phyloP scores from a whole-genome alignment of 2,329 filamentous ascomycete genomes.

The Aspergillus ruber region DNA sequence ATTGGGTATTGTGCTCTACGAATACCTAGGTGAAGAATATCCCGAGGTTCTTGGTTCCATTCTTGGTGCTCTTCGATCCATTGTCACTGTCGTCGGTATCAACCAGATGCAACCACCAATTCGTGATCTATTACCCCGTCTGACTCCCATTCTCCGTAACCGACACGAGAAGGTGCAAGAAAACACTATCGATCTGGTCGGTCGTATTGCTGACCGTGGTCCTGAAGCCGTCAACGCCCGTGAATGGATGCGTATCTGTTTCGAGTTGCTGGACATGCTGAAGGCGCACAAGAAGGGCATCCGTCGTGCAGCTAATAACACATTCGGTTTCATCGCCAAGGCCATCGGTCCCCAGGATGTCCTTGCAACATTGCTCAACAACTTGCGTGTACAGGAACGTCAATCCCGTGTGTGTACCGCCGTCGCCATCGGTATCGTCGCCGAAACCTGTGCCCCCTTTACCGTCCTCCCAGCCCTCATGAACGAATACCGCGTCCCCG shows the following conservation, averaged over 20 bases:
- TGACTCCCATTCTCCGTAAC: slow-evolving; percentile 97
- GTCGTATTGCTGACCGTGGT: slow-evolving; percentile 93
- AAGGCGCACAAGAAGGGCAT: slow-evolving; percentile 99
- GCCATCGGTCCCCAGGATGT: slow-evolving; percentile 98
- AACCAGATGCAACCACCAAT: slow-evolving; percentile 97
- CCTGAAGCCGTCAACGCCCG: slow-evolving; percentile 93
- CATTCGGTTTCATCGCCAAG: slow-evolving; percentile 98
- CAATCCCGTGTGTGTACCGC: slow-evolving; percentile 98
- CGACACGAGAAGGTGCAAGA: slow-evolving; percentile 99
- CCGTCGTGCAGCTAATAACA: slow-evolving; percentile 96
- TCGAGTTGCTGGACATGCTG: slow-evolving; percentile 97
- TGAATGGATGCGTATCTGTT: slow-evolving; percentile 99
- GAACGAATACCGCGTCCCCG: slow-evolving; percentile 98
- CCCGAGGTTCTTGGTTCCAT: slow-evolving; percentile 96
- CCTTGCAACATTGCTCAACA: slow-evolving; percentile 89
- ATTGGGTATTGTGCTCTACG: slow-evolving; percentile 88
- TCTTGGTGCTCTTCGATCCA: slow-evolving; percentile 85
- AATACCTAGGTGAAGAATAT: slow-evolving; percentile 97
- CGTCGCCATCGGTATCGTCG: slow-evolving; percentile 96
- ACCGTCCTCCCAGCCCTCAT: slow-evolving; percentile 97
- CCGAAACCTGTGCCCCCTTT: slow-evolving; percentile 96
- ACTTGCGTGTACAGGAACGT: slow-evolving; percentile 91
- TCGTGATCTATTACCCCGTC: slow-evolving; percentile 85
- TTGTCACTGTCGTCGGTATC: slow-evolving; percentile 96
- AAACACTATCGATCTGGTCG: slow-evolving; percentile 96